Conservation (phyloP, 176 grass and related monocot genomes). For the Pharus latifolius region DNA sequence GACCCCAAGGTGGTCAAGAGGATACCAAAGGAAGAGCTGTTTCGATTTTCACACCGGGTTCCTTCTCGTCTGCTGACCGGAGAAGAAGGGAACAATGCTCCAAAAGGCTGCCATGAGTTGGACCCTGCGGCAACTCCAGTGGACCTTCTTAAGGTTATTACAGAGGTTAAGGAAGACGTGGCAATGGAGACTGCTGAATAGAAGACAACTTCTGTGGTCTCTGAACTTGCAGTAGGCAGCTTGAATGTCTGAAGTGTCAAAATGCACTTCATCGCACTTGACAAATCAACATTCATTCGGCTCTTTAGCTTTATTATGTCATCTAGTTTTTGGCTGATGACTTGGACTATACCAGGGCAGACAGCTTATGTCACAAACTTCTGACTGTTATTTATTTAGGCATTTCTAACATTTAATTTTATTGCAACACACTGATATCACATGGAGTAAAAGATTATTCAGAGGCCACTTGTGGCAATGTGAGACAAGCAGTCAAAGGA, state of each 20-base stretch:
- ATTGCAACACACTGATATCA: conserved; percentile 10
- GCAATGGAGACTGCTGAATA: conserved; percentile 13
- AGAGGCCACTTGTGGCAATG: neutral
- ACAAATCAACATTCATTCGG: neutral
- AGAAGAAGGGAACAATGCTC: conserved; percentile 50
- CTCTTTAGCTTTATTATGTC: neutral
- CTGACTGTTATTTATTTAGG: conserved; percentile 6
- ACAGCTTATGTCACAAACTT: neutral
- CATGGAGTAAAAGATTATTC: conserved; percentile 12
- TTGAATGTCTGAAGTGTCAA: neutral
- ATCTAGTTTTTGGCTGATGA: conserved; percentile 16
- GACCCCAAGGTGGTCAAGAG: conserved; percentile 28
- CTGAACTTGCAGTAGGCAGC: neutral
- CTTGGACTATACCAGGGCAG: conserved; percentile 9
- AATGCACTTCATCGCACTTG: neutral
- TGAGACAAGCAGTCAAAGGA: neutral
- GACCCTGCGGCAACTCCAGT: conserved; percentile 58
- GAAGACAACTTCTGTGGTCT: neutral
- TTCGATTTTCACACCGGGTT: conserved; percentile 68
- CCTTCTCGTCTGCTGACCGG: conserved; percentile 60
- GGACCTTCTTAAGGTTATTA: conserved; percentile 59
- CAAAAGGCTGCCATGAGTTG: conserved; percentile 63
- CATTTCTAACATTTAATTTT: conserved; percentile 29
- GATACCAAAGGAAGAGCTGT: conserved; percentile 63
- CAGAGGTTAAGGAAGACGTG: conserved; percentile 34